phyloP scores from a whole-genome alignment of 2,329 filamentous ascomycete species.

The Fusarium nodosum region DNA sequence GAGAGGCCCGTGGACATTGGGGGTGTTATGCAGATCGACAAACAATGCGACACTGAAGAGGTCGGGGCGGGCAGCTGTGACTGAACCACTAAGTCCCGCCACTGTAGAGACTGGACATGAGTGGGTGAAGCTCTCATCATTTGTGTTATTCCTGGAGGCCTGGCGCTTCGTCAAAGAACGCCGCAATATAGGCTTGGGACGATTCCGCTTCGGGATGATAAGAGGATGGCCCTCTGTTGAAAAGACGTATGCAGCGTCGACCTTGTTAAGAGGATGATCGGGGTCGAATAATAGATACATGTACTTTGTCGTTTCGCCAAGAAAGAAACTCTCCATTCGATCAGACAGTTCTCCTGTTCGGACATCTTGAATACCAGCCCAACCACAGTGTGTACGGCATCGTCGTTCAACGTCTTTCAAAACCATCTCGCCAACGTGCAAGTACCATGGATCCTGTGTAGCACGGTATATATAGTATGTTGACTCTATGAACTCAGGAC shows the following conservation, averaged over 20 bases:
- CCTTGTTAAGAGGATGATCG: conserved; percentile 85
- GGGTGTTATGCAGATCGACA: conserved; percentile 83
- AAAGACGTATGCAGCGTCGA: conserved; percentile 92
- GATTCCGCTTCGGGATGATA: conserved; percentile 73
- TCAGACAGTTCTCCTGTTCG: conserved; percentile 87
- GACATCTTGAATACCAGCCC: conserved; percentile 90
- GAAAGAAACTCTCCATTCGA: conserved; percentile 98
- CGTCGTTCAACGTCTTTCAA: conserved; percentile 87
- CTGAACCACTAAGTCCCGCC: conserved; percentile 77
- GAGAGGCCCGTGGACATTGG: conserved; percentile 68
- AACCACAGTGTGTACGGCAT: conserved; percentile 92
- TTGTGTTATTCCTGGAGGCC: conserved; percentile 54
- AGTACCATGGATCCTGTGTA: conserved; percentile 94
- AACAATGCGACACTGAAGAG: conserved; percentile 91
- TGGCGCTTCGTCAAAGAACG: conserved; percentile 26
- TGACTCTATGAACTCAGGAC: conserved; percentile 97
- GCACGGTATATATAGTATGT: conserved; percentile 96
- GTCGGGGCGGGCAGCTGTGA: conserved; percentile 82
- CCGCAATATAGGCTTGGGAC: conserved; percentile 20
- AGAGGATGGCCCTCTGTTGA: conserved; percentile 96
- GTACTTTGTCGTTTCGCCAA: conserved; percentile 97
- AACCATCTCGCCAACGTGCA: conserved; percentile 96
- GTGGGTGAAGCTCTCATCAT: conserved; percentile 64
- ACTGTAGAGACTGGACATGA: conserved; percentile 76
- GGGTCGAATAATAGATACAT: conserved; percentile 91